A percentile compares a stretch with the other conserved stretches of the same genome.
Evolutionary conservation across 2,329 filamentous ascomycete genomes (phyloP).

Genomic region (Bipolaris victoriae): DNA sequence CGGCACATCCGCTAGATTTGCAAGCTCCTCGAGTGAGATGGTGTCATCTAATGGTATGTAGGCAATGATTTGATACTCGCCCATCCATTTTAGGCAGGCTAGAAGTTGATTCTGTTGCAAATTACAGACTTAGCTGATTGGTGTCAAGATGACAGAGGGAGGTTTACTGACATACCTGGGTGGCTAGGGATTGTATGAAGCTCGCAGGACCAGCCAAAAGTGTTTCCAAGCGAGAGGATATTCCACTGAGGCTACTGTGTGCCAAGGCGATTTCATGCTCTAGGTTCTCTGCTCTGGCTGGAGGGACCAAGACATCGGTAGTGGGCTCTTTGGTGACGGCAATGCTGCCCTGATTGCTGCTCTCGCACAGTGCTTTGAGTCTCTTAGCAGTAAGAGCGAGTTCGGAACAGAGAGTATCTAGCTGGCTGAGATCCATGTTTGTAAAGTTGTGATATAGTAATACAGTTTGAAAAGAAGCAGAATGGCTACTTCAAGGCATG

Average conservation of each 20-base stretch:
- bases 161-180: constrained; percentile 1
- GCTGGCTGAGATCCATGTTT: constrained; percentile 5
- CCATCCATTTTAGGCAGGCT: constrained; percentile 54
- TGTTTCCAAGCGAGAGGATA: constrained; percentile 4
- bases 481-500: background rate
- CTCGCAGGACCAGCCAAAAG: constrained; percentile 5
- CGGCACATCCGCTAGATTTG: constrained; percentile 51
- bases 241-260: constrained; percentile 3
- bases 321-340: background rate
- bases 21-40: constrained; percentile 50
- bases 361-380: constrained; percentile 3
- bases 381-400: constrained; percentile 3
- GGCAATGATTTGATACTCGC: constrained; percentile 54
- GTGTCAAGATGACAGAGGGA: background rate
- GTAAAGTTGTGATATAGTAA: background rate
- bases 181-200: constrained; percentile 8
- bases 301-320: background rate
- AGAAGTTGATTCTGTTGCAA: constrained; percentile 37
- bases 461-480: background rate
- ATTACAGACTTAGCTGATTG: background rate
- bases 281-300: background rate
- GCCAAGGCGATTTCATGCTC: constrained; percentile 5
- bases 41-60: constrained; percentile 52
- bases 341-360: background rate
- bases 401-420: constrained; percentile 6